phyloP scores from a whole-genome alignment of 2,329 filamentous ascomycete species.

The Nothomitra cinnamomea region DNA sequence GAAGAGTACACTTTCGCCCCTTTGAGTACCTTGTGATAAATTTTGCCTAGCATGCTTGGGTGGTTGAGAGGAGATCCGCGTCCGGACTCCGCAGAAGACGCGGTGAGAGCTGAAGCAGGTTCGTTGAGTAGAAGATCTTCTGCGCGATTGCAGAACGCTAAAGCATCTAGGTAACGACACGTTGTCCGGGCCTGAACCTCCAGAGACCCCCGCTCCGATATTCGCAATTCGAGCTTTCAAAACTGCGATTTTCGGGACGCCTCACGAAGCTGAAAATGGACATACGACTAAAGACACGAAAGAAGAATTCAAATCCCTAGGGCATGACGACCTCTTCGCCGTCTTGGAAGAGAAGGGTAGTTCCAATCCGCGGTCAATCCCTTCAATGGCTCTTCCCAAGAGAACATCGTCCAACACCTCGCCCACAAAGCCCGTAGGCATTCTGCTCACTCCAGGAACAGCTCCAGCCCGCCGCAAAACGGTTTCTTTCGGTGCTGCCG shows the following conservation, averaged over 20 bases:
- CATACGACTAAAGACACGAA: conserved; percentile 6
- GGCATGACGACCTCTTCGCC: conserved; percentile 8
- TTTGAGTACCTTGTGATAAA: not conserved
- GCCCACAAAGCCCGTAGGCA: conserved; percentile 30
- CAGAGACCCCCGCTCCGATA: conserved; percentile 47
- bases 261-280: conserved; percentile 30
- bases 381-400: not conserved
- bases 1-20: not conserved
- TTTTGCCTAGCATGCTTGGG: not conserved
- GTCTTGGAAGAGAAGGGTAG: not conserved
- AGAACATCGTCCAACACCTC: conserved; percentile 13
- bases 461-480: conserved; percentile 30
- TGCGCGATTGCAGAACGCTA: not conserved
- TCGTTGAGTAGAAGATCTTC: not conserved
- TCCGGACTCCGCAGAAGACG: not conserved
- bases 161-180: not conserved
- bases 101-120: not conserved
- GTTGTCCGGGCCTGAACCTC: conserved; percentile 25
- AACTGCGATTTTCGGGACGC: conserved; percentile 46
- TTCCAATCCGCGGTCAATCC: not conserved
- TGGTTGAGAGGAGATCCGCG: conserved; percentile 4
- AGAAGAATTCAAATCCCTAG: conserved; percentile 6
- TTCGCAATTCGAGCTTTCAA: conserved; percentile 52
- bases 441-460: conserved; percentile 36
- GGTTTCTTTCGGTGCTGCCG: conserved; percentile 33